These are phyloP conservation scores for Eutypa lata DNA, from an alignment of 2,329 filamentous ascomycete genomes.

Conservation along the genomic window DNA sequence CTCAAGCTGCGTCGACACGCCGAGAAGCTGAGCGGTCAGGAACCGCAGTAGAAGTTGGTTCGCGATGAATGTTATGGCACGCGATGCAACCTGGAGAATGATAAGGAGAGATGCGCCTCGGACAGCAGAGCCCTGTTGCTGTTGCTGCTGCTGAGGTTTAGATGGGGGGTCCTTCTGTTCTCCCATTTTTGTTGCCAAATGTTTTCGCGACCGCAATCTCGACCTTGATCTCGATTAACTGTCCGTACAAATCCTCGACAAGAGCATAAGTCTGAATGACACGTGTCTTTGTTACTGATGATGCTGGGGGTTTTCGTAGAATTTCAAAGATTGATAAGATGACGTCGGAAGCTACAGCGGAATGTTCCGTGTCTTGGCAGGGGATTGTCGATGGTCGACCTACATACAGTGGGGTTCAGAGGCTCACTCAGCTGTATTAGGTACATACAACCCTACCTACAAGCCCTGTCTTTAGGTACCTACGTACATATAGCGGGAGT, in stretches of 20 bases:
- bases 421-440: too few species aligned
- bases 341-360: too few species aligned
- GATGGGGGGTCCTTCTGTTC: background rate
- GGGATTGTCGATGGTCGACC: too few species aligned
- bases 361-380: too few species aligned
- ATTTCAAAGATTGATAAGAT: too few species aligned
- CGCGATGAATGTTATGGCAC: conserved; percentile 82
- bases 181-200: background rate
- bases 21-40: conserved; percentile 79
- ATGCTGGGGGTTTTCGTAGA: too few species aligned
- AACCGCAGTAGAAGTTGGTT: conserved; percentile 90
- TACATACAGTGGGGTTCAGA: too few species aligned
- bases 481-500: too few species aligned
- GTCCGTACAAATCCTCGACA: background rate
- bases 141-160: background rate
- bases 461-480: too few species aligned
- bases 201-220: background rate
- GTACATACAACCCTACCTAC: too few species aligned
- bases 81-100: conserved; percentile 81
- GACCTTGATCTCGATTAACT: background rate
- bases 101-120: conserved; percentile 83
- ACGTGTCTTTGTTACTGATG: too few species aligned
- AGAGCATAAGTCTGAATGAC: too few species aligned
- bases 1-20: conserved; percentile 85
- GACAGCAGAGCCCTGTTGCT: conserved; percentile 37